Base-by-base conservation (phyloP, 1,139 yeast species). In the Kluyveromyces sp. region DNA sequence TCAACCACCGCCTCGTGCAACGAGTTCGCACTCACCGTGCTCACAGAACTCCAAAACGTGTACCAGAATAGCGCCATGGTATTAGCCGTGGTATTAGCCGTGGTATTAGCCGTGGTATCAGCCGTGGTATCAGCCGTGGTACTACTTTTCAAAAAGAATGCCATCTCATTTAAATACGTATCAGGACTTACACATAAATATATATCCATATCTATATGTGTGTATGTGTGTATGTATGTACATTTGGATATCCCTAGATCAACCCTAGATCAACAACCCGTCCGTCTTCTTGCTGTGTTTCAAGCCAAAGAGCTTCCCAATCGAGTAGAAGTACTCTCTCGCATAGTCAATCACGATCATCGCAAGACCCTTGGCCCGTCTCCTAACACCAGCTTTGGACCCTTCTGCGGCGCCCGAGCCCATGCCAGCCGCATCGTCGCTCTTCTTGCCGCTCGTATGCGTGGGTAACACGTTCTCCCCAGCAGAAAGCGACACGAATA, bases 401-500 rank as follows among this genome's bases (percentile, higher is more conserved):
- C 21, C 21, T 15, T 28, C 29, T 37, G 31, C 31, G 7, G 8
- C 31, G 7, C 31, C 27, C 5, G 15, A 15, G 15, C 10, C 7
- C 21, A 28, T 25, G 15, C 61, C 67, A 30, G 57, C 60, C 34
- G 57, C 66, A 10, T 50, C 53, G 30, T 52, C 57, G 37, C 50
- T 57, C 47, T 60, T 56, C 50, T 59, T 57, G 40, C 45, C 48
- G 45, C 51, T 66, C 66, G 7, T 59, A 56, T 37, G 68, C 64
- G 4, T 72, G 34, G 98, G 98, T 44, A 92, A 73, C 29, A 85
- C 79, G 59, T 88, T 85, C 59, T 94, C 99, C 52, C 88, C 86
- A 4, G 97, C 97, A 62, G 95, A 85, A 50, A 92, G 73, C 44
- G 96, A 84, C 29, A 94, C 92, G 66, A 94, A 90, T 52, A 94